Conservation (phyloP, 306 rosid genomes). For the Purshia tridentata region DNA sequence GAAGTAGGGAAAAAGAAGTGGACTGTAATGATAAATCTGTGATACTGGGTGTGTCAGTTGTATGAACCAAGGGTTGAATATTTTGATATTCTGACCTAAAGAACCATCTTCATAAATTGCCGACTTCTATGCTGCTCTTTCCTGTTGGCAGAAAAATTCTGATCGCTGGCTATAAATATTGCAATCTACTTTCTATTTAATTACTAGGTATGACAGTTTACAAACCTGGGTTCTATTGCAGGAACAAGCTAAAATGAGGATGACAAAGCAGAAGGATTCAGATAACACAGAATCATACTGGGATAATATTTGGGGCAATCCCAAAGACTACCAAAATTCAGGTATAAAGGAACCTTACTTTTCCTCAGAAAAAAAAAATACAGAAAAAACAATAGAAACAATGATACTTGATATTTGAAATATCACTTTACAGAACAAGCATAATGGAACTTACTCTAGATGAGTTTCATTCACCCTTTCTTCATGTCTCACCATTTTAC, state of each 20-base stretch:
- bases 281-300: constrained; percentile 54
- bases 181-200: constrained; percentile 1
- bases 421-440: background rate
- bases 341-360: constrained; percentile 35
- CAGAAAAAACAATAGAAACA: background rate
- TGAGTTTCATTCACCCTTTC: background rate
- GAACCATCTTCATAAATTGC: background rate
- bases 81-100: background rate
- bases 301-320: constrained; percentile 73
- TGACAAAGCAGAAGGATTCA: constrained; percentile 70
- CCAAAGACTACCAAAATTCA: constrained; percentile 58
- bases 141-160: background rate
- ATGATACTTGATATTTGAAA: background rate
- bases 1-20: background rate
- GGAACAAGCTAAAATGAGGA: constrained; percentile 72
- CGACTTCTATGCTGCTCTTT: background rate
- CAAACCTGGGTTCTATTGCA: constrained; percentile 31
- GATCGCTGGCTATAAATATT: background rate
- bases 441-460: background rate
- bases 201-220: constrained; percentile 16
- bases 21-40: background rate
- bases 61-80: background rate
- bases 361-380: background rate
- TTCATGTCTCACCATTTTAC: background rate
- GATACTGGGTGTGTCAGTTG: background rate